Conservation (phyloP, 441 rosid species). For the Croton setiger region DNA sequence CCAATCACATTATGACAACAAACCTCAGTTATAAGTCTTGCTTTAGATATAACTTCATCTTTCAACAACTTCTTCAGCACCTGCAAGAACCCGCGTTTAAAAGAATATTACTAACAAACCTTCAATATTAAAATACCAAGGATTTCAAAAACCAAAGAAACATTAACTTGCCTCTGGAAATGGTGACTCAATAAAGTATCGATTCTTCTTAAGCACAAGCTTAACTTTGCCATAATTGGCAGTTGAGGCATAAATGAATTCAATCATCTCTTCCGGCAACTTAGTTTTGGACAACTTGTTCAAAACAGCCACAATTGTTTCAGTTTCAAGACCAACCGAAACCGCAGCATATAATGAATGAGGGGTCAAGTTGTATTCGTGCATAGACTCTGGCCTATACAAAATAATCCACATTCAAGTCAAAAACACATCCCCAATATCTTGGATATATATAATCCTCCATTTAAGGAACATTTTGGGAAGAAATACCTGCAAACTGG, state of each 20-base stretch:
- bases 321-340: conserved; percentile 91
- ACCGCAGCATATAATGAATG: conserved; percentile 96
- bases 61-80: conserved; percentile 74
- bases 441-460: neutral
- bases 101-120: neutral
- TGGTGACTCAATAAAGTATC: conserved; percentile 80
- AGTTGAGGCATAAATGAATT: conserved; percentile 77
- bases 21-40: conserved; percentile 75
- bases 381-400: conserved; percentile 91
- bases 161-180: conserved; percentile 67
- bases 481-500: conserved; percentile 86
- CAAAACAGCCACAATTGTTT: conserved; percentile 74
- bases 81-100: conserved; percentile 37
- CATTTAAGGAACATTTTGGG: neutral
- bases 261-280: conserved; percentile 83
- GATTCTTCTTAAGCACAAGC: conserved; percentile 89
- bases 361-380: conserved; percentile 86
- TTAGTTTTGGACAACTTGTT: conserved; percentile 87
- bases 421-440: neutral
- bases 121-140: conserved; percentile 2
- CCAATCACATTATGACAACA: conserved; percentile 19
- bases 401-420: conserved; percentile 10
- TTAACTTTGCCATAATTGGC: conserved; percentile 95
- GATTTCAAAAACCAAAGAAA: neutral
- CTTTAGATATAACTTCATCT: conserved; percentile 63